Percentiles rank a stretch among this genome's conserved stretches.
These are phyloP conservation scores for Orbilia ellipsospora DNA, from an alignment of 2,329 filamentous ascomycete genomes.

Conservation along the genomic window DNA sequence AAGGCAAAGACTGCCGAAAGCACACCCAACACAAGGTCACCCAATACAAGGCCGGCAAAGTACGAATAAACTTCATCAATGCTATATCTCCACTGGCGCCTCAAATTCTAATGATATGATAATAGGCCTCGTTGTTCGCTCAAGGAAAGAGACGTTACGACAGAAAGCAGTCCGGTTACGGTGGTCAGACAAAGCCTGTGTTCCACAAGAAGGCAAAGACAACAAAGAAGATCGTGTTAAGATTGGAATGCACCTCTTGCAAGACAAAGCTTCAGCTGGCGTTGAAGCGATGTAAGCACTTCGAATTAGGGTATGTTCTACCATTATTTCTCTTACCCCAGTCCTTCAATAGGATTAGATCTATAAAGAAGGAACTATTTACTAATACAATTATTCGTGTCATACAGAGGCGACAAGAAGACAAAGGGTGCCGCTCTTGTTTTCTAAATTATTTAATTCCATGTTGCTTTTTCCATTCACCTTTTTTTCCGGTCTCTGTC, in stretches of 20 bases:
- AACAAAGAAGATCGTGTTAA: constrained; percentile 99
- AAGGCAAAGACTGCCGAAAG: constrained; percentile 92
- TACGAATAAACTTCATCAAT: constrained; percentile 62
- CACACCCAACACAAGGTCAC: constrained; percentile 93
- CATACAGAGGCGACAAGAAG: constrained; percentile 98
- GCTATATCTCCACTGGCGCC: neutral
- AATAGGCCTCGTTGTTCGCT: constrained; percentile 88
- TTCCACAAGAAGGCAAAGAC: constrained; percentile 99
- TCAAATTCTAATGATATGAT: constrained; percentile 13
- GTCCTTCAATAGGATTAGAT: neutral
- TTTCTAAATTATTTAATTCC: constrained; percentile 80
- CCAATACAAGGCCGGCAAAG: constrained; percentile 97
- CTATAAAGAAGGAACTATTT: neutral
- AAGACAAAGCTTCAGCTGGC: constrained; percentile 96
- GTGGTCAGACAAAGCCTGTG: constrained; percentile 99
- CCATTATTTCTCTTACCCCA: constrained; percentile 23
- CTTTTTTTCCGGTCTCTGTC: constrained; percentile 12
- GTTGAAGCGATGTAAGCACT: constrained; percentile 99
- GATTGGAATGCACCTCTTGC: constrained; percentile 96
- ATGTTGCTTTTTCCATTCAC: constrained; percentile 19
- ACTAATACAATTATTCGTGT: constrained; percentile 56
- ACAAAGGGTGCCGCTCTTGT: constrained; percentile 99
- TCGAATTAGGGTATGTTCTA: constrained; percentile 92
- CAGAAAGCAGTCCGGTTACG: constrained; percentile 98
- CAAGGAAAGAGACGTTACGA: constrained; percentile 99